A percentile compares a stretch with the other conserved stretches of the same genome.
phyloP scores from a whole-genome alignment of 2,329 filamentous ascomycete genomes.

The Orbilia brochopaga region DNA sequence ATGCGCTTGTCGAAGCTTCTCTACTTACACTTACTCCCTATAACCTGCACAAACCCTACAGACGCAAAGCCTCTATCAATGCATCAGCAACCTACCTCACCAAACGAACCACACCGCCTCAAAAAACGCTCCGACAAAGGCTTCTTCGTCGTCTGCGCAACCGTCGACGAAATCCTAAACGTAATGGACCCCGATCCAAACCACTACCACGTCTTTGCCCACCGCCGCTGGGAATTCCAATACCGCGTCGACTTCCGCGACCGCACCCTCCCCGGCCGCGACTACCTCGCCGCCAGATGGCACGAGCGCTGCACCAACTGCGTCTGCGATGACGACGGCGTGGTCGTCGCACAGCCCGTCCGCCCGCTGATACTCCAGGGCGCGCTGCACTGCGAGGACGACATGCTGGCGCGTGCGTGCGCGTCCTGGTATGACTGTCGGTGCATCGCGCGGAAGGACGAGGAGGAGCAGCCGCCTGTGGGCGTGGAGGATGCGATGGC shows the following conservation, averaged over 20 bases:
- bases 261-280: background rate
- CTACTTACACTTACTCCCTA: no score
- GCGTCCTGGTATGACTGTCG: background rate
- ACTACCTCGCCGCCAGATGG: background rate
- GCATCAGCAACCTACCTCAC: no score
- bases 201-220: background rate
- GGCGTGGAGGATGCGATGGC: background rate
- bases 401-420: background rate
- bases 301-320: background rate
- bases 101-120: no score
- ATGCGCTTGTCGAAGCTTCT: no score
- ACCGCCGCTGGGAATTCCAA: background rate
- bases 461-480: background rate
- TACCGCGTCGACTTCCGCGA: background rate
- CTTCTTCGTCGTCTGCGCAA: conserved; percentile 50
- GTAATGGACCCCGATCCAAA: background rate
- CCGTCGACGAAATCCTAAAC: background rate
- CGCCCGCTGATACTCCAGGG: background rate
- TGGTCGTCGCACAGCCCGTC: background rate
- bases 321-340: background rate
- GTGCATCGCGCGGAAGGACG: background rate
- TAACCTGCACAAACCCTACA: no score
- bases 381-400: background rate
- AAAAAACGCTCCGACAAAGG: no score
- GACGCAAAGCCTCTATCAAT: no score